Conservation (phyloP, 2,329 filamentous ascomycete genomes). For the Xylariaceae sp. region DNA sequence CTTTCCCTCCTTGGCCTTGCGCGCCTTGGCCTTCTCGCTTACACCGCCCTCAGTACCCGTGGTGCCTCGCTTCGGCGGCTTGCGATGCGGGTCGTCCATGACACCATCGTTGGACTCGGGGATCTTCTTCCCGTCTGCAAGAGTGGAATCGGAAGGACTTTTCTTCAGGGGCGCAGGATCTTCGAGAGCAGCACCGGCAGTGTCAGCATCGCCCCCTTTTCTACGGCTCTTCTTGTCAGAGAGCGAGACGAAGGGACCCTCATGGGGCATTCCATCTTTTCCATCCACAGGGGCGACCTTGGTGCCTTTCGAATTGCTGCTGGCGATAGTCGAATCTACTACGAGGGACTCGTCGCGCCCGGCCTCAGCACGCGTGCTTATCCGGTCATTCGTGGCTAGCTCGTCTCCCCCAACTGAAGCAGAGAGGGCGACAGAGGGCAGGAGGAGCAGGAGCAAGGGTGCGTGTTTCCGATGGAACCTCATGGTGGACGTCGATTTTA, state of each 20-base stretch:
- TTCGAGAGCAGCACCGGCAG: slow-evolving; percentile 26
- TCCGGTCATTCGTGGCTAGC: slow-evolving; percentile 17
- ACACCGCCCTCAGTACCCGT: slow-evolving; percentile 87
- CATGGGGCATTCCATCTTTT: slow-evolving; percentile 87
- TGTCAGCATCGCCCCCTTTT: slow-evolving; percentile 31
- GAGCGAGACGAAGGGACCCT: slow-evolving; percentile 68
- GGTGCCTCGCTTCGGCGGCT: slow-evolving; percentile 74
- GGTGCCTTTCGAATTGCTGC: slow-evolving; percentile 36
- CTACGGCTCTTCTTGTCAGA: slow-evolving; percentile 40
- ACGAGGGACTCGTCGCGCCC: slow-evolving; percentile 15
- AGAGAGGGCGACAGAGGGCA: slow-evolving; percentile 28
- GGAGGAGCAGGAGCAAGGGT: slow-evolving; percentile 28
- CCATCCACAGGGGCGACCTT: slow-evolving; percentile 89
- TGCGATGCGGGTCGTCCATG: slow-evolving; percentile 82
- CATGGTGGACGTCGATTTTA: slow-evolving; percentile 21
- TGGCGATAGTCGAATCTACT: slow-evolving; percentile 32
- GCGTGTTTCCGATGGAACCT: slow-evolving; percentile 27
- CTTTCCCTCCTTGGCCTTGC: slow-evolving; percentile 61
- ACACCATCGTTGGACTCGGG: slow-evolving; percentile 70
- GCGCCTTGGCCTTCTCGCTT: slow-evolving; percentile 76
- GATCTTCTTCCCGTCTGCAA: slow-evolving; percentile 56
- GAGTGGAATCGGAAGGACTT: slow-evolving; percentile 46
- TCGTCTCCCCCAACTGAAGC: slow-evolving; percentile 22
- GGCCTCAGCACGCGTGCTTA: slow-evolving; percentile 9
- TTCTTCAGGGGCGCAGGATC: slow-evolving; percentile 44